Evolutionary conservation across 1,284 basidiomycete species (phyloP), one percentile per base, ranked within the genome.

Genomic region (Apiotrichum laibachii): DNA sequence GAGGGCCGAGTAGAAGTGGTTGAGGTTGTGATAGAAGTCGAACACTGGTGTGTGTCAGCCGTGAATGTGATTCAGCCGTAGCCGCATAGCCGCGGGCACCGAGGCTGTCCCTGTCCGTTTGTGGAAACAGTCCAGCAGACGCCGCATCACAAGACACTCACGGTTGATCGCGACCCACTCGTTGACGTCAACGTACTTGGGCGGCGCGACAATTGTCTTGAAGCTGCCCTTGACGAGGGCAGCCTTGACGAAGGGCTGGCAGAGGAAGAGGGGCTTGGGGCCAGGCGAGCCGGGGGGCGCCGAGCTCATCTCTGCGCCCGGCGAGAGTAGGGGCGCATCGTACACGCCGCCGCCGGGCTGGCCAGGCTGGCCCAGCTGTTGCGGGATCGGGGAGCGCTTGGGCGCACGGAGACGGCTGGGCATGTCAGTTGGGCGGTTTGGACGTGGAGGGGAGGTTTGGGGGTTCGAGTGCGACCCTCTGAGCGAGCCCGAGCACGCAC

Each of bases 91-190:
- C n/a, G n/a, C n/a, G n/a, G n/a, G n/a, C n/a, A n/a, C n/a, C n/a
- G n/a, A 42, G 3, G 31, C 15, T 34, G 47, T 15, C 16, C 16
- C 33, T 11, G 47, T 19, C 16, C 16, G 19, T 18, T 45, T 39
- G 7, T 7, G 26, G 26, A 7, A 7, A 31, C 26, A 31, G 37
- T 39, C 37, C 37, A 39, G 11, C 37, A 39, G 37, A 39, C 16
- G 37, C 12, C 16, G 37, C 37, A 39, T 39, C 37, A 13, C 37
- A 39, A 4, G 11, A 11, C 37, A 82, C 90, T 74, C 74, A 97
- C 93, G 84, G 73, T 98, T 97, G 60, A 96, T 89, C 1, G 94
- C 95, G 35, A 99, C 92, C 96, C 96, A 99, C 79, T 99, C 96
- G 84, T 92, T 94, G 53, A 93, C 90, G 76, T 96, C 92, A 44